Conservation (phyloP, 768 basidiomycete species). For the Podaxis sp. region DNA sequence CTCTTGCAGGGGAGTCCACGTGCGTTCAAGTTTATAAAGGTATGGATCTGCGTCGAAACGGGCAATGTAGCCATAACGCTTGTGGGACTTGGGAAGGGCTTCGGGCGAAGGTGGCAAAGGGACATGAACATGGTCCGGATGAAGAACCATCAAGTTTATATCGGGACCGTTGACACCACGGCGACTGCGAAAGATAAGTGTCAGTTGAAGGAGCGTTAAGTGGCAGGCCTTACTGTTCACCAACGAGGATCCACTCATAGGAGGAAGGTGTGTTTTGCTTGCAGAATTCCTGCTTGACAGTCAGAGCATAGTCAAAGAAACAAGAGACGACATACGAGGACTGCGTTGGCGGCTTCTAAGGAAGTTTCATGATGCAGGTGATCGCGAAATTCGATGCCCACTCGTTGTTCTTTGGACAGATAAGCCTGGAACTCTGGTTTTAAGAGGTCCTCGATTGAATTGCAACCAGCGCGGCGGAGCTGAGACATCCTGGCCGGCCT, state of each 20-base stretch:
- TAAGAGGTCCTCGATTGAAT: not conserved
- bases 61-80: not conserved
- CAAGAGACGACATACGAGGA: conserved; percentile 37
- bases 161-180: conserved; percentile 36
- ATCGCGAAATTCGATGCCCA: not conserved
- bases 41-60: conserved; percentile 9
- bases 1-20: conserved; percentile 22
- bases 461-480: not conserved
- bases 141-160: conserved; percentile 42
- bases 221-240: conserved; percentile 49
- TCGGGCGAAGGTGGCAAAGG: conserved; percentile 31
- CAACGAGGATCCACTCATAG: conserved; percentile 49
- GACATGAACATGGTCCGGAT: conserved; percentile 43
- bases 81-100: conserved; percentile 14
- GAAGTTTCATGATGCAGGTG: conserved; percentile 10
- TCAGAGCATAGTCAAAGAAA: not conserved
- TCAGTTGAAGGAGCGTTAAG: not conserved
- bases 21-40: conserved; percentile 12
- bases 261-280: conserved; percentile 42
- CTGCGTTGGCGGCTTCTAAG: conserved; percentile 41
- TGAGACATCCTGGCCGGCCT: not conserved
- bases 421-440: not conserved
- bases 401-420: not conserved
- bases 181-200: conserved; percentile 32
- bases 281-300: conserved; percentile 44